Base-by-base conservation (phyloP, 495 filamentous ascomycete species). In the Elasticomyces elasticus region DNA sequence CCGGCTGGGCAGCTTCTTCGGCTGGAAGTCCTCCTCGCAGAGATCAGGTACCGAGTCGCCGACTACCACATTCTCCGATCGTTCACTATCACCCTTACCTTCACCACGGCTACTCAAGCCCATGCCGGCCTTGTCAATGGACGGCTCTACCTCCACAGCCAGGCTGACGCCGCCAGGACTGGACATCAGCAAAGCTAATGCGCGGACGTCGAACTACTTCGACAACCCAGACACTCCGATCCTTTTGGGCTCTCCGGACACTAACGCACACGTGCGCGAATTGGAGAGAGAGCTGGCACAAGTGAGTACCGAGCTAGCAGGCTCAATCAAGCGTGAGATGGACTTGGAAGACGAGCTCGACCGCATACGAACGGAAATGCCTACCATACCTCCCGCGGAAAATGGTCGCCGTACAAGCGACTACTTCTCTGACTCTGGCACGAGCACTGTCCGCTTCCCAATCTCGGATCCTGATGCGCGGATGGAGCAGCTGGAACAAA, bases 351-450 rank as follows among this genome's bases (percentile, higher is more conserved):
- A 98, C 64, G 71, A 96, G 42, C 82, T 97, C 1, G 92, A 98
- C 56, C 76, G 85, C 51, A 68, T 94, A 61, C 89, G 95, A 67
- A 70, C 79, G 30, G 89, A 79, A 45, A 75, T 70, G n/a, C 76
- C 79, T 1, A 46, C 38, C n/a, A 60, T 61, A 47, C 63, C 41
- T 52, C 66, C 47, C 6, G 62, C 62, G 15, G 69, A 69, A 23
- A 51, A 62, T 1, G 83, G 80, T 55, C 83, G 83, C 65, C 79
- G 91, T 49, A 95, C 89, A 3, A 98, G 92, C 67, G 92, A 98
- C 68, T 97, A 98, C 69, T 98, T 90, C 66, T 98, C 92, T 0
- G 92, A 98, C 65, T 94, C 89, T 0, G 92, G 94, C 42, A 84
- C 85, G 43, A 90, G 88, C 66, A 89, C 90, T 3, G 78, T 85